Conservation (phyloP, 2,329 filamentous ascomycete genomes). For the Paecilomyces fulvus region DNA sequence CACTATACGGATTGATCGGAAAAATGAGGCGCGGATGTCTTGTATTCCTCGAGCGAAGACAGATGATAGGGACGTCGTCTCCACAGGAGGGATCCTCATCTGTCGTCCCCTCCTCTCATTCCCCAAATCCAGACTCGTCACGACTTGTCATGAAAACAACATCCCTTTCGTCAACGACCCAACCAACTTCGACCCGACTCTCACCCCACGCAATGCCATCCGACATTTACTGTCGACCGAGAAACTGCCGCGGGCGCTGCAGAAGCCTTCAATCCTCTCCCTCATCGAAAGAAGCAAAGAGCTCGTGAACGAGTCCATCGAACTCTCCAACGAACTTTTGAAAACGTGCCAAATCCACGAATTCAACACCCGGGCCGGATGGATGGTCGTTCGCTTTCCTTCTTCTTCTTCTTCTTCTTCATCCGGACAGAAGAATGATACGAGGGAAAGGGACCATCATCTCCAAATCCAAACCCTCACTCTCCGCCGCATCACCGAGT, state of each 20-base stretch:
- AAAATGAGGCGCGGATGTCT: not conserved
- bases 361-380: constrained; percentile 26
- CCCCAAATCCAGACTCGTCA: constrained; percentile 56
- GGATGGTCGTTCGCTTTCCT: constrained; percentile 22
- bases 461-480: constrained; percentile 33
- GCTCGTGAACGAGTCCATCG: constrained; percentile 39
- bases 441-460: not conserved
- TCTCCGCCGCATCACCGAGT: constrained; percentile 40
- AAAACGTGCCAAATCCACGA: constrained; percentile 19
- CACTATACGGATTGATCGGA: constrained; percentile 1
- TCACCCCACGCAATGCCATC: constrained; percentile 75
- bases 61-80: constrained; percentile 9
- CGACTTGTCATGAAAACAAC: constrained; percentile 58
- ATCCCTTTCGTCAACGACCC: constrained; percentile 75
- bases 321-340: constrained; percentile 49
- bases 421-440: too few relatives aligned
- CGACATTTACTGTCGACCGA: constrained; percentile 55
- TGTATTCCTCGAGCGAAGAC: not conserved
- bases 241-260: constrained; percentile 60
- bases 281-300: constrained; percentile 48
- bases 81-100: constrained; percentile 28
- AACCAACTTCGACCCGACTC: constrained; percentile 68
- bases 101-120: constrained; percentile 38
- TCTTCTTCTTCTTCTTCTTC: too few relatives aligned
- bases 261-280: constrained; percentile 53